Conservation (phyloP, 768 basidiomycete genomes). For the Galerina marginata region DNA sequence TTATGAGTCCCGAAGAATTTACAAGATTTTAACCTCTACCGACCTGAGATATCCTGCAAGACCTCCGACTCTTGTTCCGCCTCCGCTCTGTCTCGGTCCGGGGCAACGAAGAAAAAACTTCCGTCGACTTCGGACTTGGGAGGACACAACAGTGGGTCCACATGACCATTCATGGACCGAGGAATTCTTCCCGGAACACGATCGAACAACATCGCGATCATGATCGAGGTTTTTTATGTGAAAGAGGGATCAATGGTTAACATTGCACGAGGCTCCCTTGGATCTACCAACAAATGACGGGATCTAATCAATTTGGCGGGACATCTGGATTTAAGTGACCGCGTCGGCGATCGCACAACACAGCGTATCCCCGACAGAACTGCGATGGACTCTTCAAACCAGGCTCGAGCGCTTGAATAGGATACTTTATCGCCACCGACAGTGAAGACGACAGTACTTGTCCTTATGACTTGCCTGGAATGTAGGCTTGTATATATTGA, state of each 20-base stretch:
- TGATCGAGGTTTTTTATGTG: slow-evolving; percentile 1
- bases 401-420: background rate
- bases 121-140: too few species aligned
- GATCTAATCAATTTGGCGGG: too few species aligned
- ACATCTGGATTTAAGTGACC: background rate
- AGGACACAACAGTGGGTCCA: background rate
- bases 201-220: slow-evolving; percentile 16
- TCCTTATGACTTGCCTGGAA: too few species aligned
- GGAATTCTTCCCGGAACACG: background rate
- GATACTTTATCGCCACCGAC: too few species aligned
- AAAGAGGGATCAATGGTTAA: background rate
- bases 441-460: too few species aligned
- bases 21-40: too few species aligned
- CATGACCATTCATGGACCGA: background rate
- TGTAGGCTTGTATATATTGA: too few species aligned
- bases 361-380: background rate
- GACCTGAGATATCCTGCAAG: too few species aligned
- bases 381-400: background rate
- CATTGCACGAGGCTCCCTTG: background rate
- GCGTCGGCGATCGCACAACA: background rate
- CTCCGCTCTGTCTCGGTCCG: too few species aligned
- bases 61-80: too few species aligned
- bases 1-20: too few species aligned
- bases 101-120: too few species aligned
- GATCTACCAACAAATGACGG: background rate